Conservation (phyloP, 176 grass and related monocot species). For the Phoenix roebelenii region DNA sequence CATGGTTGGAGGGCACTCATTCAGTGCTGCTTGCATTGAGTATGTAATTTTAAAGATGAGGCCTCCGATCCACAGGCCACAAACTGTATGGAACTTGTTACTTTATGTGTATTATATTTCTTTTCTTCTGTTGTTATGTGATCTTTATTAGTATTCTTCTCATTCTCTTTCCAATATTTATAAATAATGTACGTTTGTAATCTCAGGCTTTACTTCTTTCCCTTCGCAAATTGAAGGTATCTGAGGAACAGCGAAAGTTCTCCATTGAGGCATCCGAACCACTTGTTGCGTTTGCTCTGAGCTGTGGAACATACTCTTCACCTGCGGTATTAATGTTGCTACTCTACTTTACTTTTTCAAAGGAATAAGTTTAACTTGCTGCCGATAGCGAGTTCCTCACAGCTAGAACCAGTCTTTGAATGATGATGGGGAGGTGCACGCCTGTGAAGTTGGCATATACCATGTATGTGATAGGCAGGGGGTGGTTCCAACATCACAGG, state of each 20-base stretch:
- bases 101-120: background rate
- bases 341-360: background rate
- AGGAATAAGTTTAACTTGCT: no score
- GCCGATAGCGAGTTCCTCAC: no score
- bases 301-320: slow-evolving; percentile 83
- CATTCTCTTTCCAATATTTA: no score
- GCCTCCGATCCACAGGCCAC: slow-evolving; percentile 66
- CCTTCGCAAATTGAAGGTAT: slow-evolving; percentile 79
- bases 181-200: background rate
- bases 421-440: no score
- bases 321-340: slow-evolving; percentile 41
- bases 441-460: no score
- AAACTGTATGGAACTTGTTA: slow-evolving; percentile 45
- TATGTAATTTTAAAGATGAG: slow-evolving; percentile 90
- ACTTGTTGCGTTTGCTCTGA: slow-evolving; percentile 73
- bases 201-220: slow-evolving; percentile 69
- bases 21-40: slow-evolving; percentile 85
- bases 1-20: slow-evolving; percentile 70
- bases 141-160: no score
- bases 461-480: no score
- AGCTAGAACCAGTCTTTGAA: no score
- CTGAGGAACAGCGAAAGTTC: slow-evolving; percentile 79
- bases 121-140: no score
- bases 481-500: no score
- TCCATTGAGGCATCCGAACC: slow-evolving; percentile 55